Base-by-base conservation (phyloP, 192 early-diverging fungal genomes). In the Obelidium mucronatum region DNA sequence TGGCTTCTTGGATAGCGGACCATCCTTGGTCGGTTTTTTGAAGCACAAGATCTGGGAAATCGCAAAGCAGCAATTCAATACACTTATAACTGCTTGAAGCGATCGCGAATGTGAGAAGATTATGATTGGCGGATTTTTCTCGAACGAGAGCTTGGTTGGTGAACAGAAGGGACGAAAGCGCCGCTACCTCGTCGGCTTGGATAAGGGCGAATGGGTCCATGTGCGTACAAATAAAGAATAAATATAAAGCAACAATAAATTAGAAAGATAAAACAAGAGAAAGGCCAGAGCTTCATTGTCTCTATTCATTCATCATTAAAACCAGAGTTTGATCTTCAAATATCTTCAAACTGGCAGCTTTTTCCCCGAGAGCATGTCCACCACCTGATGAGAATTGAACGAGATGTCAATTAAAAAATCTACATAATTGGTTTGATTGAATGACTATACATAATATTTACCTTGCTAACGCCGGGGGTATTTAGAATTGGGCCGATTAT, bases 401-500 rank as follows among this genome's bases (percentile, higher is more conserved):
- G 22, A 2, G 17, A 40, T 40, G n/a, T 24, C 33, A 34, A 37
- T 26, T 60, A 28, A 33, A 30, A 36, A 17, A 58, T 37, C 28
- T 4, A 68, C 28, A 22, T 28, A 28, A 28, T 39, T 76, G 33
- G 4, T 6, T 17, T 30, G 24, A 63, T n/a, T 24, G n/a, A 11
- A 68, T 19, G 31, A 6, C 17, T 69, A 24, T 11, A 71, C 5
- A 31, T 5, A 71, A 71, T 30, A 61, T 70, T 62, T 11, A 93
- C 91, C 77, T 92, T 90, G 44, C 93, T 86, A 64, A 98, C 89
- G 22, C 87, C 91, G 22, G 97, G 97, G 42, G 93, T 86, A 73
- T 89, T 94, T 62, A 99, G 79, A 28, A 98, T 72, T 11, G 89
- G 91, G 34, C 97, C 97, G 78, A 99, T 95, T 34, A 98, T 58